A percentile compares a stretch with the other conserved stretches of the same genome.
Conservation (phyloP, 768 basidiomycete species). For the Boletus edulis region DNA sequence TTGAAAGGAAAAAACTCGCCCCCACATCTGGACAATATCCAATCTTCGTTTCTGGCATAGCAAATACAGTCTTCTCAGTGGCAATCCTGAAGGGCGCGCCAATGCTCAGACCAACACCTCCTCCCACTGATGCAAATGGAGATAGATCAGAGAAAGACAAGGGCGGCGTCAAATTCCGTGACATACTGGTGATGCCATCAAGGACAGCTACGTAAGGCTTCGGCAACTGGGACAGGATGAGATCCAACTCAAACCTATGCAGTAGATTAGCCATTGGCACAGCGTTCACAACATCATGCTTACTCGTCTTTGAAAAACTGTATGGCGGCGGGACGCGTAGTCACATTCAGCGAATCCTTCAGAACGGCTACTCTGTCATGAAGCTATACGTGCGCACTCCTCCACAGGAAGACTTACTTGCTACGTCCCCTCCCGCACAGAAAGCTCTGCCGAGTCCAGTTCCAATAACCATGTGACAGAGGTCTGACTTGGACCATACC, state of each 20-base stretch:
- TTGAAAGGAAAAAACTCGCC: slow-evolving; percentile 83
- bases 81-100: slow-evolving; percentile 89
- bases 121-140: slow-evolving; percentile 67
- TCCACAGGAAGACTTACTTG: slow-evolving; percentile 49
- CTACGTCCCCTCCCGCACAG: slow-evolving; percentile 94
- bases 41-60: slow-evolving; percentile 97
- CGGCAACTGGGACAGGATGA: slow-evolving; percentile 59
- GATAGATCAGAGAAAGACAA: slow-evolving; percentile 1
- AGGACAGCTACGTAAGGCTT: slow-evolving; percentile 93
- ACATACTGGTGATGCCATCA: slow-evolving; percentile 88
- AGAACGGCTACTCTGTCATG: slow-evolving; percentile 49
- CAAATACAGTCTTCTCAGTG: slow-evolving; percentile 86
- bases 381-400: slow-evolving; percentile 1
- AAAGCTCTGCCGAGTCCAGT: slow-evolving; percentile 75
- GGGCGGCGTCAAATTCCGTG: slow-evolving; percentile 4
- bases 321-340: slow-evolving; percentile 61
- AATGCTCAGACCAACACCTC: slow-evolving; percentile 85
- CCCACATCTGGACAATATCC: slow-evolving; percentile 94
- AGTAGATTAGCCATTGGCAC: slow-evolving; percentile 8
- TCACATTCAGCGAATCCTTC: slow-evolving; percentile 44
- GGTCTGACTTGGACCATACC: slow-evolving; percentile 74
- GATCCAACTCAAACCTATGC: slow-evolving; percentile 76
- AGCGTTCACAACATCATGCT: slow-evolving; percentile 32
- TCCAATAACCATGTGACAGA: slow-evolving; percentile 71
- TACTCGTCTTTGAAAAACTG: slow-evolving; percentile 91